Conservation (phyloP, 345 rosid species). For the Euphorbia pulcherrima region DNA sequence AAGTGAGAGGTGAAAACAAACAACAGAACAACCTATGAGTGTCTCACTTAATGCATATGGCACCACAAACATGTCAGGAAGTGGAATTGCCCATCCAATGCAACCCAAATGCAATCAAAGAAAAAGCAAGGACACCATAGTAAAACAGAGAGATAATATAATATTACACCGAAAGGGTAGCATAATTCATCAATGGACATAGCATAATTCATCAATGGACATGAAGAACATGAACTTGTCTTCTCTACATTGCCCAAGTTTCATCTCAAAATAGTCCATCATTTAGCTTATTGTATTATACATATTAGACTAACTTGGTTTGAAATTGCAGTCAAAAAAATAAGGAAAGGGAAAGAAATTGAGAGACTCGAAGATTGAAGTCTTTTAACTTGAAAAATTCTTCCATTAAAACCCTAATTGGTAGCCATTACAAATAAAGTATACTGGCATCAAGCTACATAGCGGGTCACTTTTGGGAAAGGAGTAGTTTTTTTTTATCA, state of each 20-base stretch:
- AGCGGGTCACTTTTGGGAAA: background rate
- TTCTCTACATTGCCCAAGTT: background rate
- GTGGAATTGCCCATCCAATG: background rate
- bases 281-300: background rate
- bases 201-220: background rate
- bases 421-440: background rate
- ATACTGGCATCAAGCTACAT: background rate
- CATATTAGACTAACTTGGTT: background rate
- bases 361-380: background rate
- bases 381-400: background rate
- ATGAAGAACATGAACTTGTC: background rate
- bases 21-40: background rate
- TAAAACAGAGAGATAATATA: background rate
- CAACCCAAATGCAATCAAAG: background rate
- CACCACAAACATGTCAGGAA: background rate
- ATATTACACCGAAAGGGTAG: background rate
- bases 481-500: background rate
- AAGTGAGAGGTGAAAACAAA: background rate
- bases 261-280: background rate
- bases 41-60: background rate
- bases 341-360: background rate
- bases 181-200: background rate
- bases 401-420: background rate
- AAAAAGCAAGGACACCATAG: background rate
- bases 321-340: background rate